Conservation (phyloP, 2,329 filamentous ascomycete species). For the Penicillium fuscoglaucum region DNA sequence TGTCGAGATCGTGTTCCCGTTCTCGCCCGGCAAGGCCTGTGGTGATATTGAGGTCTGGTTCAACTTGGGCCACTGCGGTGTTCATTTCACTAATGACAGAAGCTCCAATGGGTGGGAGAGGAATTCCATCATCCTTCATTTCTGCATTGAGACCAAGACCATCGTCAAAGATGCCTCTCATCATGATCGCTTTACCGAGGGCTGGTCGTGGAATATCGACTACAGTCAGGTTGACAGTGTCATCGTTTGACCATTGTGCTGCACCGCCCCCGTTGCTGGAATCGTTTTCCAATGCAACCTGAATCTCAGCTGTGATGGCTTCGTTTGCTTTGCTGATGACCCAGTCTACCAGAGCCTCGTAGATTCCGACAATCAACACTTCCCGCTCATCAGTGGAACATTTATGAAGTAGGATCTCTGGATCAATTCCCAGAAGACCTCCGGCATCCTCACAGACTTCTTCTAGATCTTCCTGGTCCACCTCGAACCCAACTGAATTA, state of each 20-base stretch:
- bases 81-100: constrained; percentile 88
- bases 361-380: constrained; percentile 79
- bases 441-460: constrained; percentile 88
- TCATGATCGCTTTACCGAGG: constrained; percentile 81
- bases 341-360: constrained; percentile 94
- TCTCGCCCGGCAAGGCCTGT: constrained; percentile 67
- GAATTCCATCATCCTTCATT: constrained; percentile 93
- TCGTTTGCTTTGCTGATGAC: constrained; percentile 86
- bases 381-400: constrained; percentile 82
- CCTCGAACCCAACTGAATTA: constrained; percentile 78
- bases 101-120: constrained; percentile 70
- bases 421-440: constrained; percentile 80
- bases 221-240: constrained; percentile 85
- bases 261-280: constrained; percentile 63
- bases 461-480: constrained; percentile 82
- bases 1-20: constrained; percentile 75
- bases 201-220: constrained; percentile 79
- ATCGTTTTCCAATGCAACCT: constrained; percentile 62
- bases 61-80: constrained; percentile 72
- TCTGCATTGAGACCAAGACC: constrained; percentile 89
- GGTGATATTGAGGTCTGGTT: constrained; percentile 75
- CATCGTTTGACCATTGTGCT: constrained; percentile 68
- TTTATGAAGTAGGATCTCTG: constrained; percentile 74
- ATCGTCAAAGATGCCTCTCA: constrained; percentile 92
- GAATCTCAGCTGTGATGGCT: constrained; percentile 75